These are phyloP conservation scores for Dittrichia graveolens DNA, from an alignment of 129 eudicot genomes.

Conservation along the genomic window DNA sequence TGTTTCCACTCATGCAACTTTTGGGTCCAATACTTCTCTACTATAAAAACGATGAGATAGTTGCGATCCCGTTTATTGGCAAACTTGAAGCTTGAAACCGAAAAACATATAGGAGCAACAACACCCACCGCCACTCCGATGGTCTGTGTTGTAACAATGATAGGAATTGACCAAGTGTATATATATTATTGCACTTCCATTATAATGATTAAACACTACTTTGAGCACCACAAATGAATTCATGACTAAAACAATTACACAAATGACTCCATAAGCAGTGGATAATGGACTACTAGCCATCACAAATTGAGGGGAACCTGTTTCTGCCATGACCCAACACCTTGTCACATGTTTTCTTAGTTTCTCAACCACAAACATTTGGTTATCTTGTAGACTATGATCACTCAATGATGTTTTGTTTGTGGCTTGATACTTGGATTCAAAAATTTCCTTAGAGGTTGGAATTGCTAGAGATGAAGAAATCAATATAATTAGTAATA, in stretches of 20 bases:
- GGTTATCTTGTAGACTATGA: not conserved
- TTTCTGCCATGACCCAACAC: slow-evolving; percentile 30
- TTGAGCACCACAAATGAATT: not conserved
- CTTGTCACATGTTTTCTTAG: slow-evolving; percentile 20
- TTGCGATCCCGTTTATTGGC: not conserved
- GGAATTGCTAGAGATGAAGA: slow-evolving; percentile 22
- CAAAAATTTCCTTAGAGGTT: slow-evolving; percentile 12
- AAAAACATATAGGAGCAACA: slow-evolving; percentile 25
- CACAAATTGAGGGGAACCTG: slow-evolving; percentile 23
- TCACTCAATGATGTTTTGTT: slow-evolving; percentile 1
- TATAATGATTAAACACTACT: not conserved
- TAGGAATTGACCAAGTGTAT: slow-evolving; percentile 5
- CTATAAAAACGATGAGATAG: slow-evolving; percentile 2
- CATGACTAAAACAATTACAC: not conserved
- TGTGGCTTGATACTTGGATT: slow-evolving; percentile 18
- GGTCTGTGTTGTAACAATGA: not conserved
- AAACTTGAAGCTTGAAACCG: slow-evolving; percentile 5
- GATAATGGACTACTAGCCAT: slow-evolving; percentile 18
- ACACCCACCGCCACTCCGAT: slow-evolving; percentile 24
- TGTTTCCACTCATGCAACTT: slow-evolving; percentile 8
- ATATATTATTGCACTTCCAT: too few species aligned
- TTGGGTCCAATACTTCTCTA: slow-evolving; percentile 27
- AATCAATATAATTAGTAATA: slow-evolving; percentile 22
- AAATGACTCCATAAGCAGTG: slow-evolving; percentile 14
- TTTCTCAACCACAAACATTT: not conserved